Percentiles rank a stretch among this genome's conserved stretches.
phyloP scores from a whole-genome alignment of 306 rosid species.

The Quercus cerris region DNA sequence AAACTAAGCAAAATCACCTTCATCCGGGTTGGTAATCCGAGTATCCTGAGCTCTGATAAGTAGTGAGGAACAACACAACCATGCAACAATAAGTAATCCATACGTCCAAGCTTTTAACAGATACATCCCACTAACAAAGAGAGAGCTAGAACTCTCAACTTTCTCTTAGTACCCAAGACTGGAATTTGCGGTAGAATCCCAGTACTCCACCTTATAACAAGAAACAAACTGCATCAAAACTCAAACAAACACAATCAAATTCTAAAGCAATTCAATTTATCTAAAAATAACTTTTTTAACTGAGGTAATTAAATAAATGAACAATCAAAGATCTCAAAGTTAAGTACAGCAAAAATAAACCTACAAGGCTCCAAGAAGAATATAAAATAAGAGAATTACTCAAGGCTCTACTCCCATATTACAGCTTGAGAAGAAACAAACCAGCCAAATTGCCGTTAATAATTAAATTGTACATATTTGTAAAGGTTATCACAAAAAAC shows the following conservation, averaged over 20 bases:
- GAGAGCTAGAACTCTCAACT: conserved; percentile 18
- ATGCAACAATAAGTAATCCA: conserved; percentile 33
- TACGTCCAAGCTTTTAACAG: conserved; percentile 39
- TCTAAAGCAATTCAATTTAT: no score
- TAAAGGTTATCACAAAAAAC: no score
- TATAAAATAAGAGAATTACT: not conserved
- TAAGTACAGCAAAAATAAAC: not conserved
- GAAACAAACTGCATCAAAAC: not conserved
- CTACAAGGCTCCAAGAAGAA: not conserved
- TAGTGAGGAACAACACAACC: conserved; percentile 48
- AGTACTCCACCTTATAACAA: conserved; percentile 32
- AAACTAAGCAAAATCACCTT: conserved; percentile 44
- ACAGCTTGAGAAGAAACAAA: not conserved
- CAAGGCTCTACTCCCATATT: not conserved
- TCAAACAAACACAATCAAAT: not conserved
- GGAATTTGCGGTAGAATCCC: not conserved
- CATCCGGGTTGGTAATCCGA: conserved; percentile 36
- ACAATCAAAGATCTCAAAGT: not conserved
- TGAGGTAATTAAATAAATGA: not conserved
- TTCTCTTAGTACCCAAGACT: conserved; percentile 20
- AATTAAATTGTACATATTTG: not conserved
- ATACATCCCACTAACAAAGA: conserved; percentile 44
- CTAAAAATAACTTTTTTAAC: not conserved
- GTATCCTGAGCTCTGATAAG: conserved; percentile 31
- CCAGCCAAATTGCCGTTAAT: not conserved